Base-by-base conservation (phyloP, 148 eudicot species). In the Chenopodium album region DNA sequence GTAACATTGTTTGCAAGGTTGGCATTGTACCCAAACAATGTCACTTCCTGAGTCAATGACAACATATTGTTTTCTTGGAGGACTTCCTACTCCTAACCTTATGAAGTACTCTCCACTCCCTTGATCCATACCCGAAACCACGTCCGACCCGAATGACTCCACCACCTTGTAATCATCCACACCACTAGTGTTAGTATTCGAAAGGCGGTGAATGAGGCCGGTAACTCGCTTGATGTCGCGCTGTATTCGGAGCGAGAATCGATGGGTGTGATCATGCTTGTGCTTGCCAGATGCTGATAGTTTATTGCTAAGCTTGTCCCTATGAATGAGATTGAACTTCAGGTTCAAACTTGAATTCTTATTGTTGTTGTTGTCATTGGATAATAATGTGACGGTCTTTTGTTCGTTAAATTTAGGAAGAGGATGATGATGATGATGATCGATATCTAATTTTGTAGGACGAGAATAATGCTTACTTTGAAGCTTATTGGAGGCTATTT, bases 71-170 rank as follows among this genome's bases (percentile, higher is more conserved):
- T 84, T 85, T 83, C 85, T 85, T 0, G 93, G 84, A 1, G 98
- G 98, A 80, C 94, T 92, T 1, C 98, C 98, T 9, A 95, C 97
- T 0, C 98, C 95, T 23, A 95, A 85, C 71, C 98, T 80, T 0
- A 95, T 94, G 74, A 95, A 95, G 71, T 93, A 95, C 76, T 95
- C 98, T 0, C 98, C 98, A 79, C 97, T 93, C 4, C 98, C 98
- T 82, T 93, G 91, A 4, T 93, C 93, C 93, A 92, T 93, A 8
- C 98, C 98, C 2, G 98, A 95, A 20, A 93, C 86, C 56, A 95
- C 92, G 0, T 90, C 94, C 28, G 92, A 80, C 84, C 95, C 97
- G 65, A 93, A 84, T 41, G 86, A 93, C 52, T 80, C 91, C 47
- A 81, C 88, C 69, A 76, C 84, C 71, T 88, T 81, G 31, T 88